Conservation (phyloP, 2,329 filamentous ascomycete species). For the Arthroderma sp. region DNA sequence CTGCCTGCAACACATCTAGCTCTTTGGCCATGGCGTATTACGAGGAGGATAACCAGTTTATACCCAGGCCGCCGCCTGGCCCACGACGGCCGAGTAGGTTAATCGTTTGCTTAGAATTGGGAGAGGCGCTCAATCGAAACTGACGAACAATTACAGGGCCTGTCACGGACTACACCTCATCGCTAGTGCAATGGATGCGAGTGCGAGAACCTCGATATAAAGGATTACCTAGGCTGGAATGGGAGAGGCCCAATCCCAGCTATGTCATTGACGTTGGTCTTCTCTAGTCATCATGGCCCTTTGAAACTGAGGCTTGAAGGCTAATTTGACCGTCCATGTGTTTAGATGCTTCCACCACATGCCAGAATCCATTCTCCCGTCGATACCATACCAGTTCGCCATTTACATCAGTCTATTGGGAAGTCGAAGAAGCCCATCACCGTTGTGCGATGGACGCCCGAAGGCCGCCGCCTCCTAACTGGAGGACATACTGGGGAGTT, state of each 20-base stretch:
- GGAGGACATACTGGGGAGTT: constrained; percentile 96
- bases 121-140: not conserved
- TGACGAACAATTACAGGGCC: constrained; percentile 47
- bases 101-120: not conserved
- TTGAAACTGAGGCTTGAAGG: constrained; percentile 7
- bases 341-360: constrained; percentile 71
- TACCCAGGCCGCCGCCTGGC: constrained; percentile 15
- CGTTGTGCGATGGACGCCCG: constrained; percentile 93
- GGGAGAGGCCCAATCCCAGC: constrained; percentile 72
- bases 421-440: constrained; percentile 98
- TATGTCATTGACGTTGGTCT: constrained; percentile 72
- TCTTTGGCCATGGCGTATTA: constrained; percentile 25
- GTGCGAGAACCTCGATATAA: constrained; percentile 65
- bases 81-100: constrained; percentile 28
- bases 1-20: too few species aligned
- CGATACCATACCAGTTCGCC: constrained; percentile 84
- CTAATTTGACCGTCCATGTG: constrained; percentile 1
- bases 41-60: constrained; percentile 21
- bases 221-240: constrained; percentile 56
- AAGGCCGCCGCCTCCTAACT: constrained; percentile 79
- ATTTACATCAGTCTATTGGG: constrained; percentile 94
- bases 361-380: constrained; percentile 61
- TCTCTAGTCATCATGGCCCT: not conserved
- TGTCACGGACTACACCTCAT: constrained; percentile 86
- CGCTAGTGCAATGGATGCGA: constrained; percentile 82